Evolutionary conservation across 164 flowering plant species (phyloP).

Genomic region (Macadamia integrifolia): DNA sequence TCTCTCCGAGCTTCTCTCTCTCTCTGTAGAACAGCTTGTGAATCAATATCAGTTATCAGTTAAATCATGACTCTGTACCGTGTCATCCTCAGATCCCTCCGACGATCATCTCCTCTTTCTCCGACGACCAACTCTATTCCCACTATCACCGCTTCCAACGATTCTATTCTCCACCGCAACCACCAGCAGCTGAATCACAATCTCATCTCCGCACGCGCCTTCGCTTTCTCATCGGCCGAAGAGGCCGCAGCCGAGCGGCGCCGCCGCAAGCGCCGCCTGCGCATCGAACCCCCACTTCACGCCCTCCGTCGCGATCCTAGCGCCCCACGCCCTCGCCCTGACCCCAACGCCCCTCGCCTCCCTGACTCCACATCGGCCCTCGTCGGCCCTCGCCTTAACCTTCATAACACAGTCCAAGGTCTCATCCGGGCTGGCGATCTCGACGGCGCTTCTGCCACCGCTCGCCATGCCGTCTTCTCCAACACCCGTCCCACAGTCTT

Average conservation of each 20-base stretch:
- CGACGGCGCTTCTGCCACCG: slow-evolving; percentile 55
- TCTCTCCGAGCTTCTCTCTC: no score
- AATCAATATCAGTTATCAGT: no score
- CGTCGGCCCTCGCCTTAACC: slow-evolving; percentile 65
- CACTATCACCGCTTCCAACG: slow-evolving; percentile 6
- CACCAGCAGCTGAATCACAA: slow-evolving; percentile 1
- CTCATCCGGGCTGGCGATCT: slow-evolving; percentile 68
- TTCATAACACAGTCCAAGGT: slow-evolving; percentile 79
- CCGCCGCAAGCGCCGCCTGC: slow-evolving; percentile 68
- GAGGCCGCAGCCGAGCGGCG: slow-evolving; percentile 88
- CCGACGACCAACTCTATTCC: slow-evolving; percentile 8
- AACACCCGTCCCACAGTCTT: slow-evolving; percentile 70
- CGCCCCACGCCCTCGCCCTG: slow-evolving; percentile 37
- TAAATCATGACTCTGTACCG: neutral
- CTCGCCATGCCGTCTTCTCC: slow-evolving; percentile 68
- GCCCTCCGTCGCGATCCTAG: slow-evolving; percentile 57
- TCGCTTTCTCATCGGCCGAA: slow-evolving; percentile 75
- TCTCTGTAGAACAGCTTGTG: no score
- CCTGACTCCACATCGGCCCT: slow-evolving; percentile 76
- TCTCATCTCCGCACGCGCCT: slow-evolving; percentile 23
- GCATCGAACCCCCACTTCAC: slow-evolving; percentile 75
- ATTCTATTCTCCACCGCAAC: slow-evolving; percentile 11
- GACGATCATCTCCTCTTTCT: slow-evolving; percentile 8
- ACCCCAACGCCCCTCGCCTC: slow-evolving; percentile 62
- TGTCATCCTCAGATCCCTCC: neutral